Base-by-base conservation (phyloP, 441 rosid species). In the Gossypium aridum region DNA sequence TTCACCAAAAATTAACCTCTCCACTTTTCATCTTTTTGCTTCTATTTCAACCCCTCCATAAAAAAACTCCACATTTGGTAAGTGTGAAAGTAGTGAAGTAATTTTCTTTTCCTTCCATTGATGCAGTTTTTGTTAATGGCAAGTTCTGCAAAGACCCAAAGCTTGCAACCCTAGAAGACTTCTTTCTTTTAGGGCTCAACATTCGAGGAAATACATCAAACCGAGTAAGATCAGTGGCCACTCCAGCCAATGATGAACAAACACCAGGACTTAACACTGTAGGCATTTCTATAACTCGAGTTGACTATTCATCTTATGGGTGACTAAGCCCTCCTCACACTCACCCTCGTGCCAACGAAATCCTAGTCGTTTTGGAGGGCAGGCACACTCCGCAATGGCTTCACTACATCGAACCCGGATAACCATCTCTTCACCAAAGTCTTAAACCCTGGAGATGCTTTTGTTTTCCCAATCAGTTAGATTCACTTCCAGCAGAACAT, bases 311-410 rank as follows among this genome's bases (percentile, higher is more conserved):
- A 2, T 76, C 84, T 3, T 16, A 69, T 4, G 45, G 63, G 19
- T 85, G 87, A 10, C 64, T 68, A 10, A 78, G 74, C 61, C 85
- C 87, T 1, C 87, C 82, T 0, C 85, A 82, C 75, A 71, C 55
- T 1, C 84, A 82, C 69, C 85, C 83, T 26, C 78, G 82, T 2
- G 79, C 66, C 34, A 61, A 78, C 0, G 84, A 84, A 62, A 68
- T 82, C 31, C 39, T 84, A 10, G 77, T 74, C 0, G 79, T 80
- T 7, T 0, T 79, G 0, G 79, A 82, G 71, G 87, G 87, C 0
- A 23, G 26, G 26, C 2, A 4, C 51, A 9, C 76, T 78, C 2
- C 73, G 78, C 16, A 75, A 75, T 0, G 85, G 87, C 2, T 82
- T 84, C 13, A 73, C 78, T 2, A 80, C 82, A 20, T 82, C 85